Percentiles rank a stretch among this genome's conserved stretches.
Conservation (phyloP, 768 basidiomycete genomes). For the Tulasnella sp. region DNA sequence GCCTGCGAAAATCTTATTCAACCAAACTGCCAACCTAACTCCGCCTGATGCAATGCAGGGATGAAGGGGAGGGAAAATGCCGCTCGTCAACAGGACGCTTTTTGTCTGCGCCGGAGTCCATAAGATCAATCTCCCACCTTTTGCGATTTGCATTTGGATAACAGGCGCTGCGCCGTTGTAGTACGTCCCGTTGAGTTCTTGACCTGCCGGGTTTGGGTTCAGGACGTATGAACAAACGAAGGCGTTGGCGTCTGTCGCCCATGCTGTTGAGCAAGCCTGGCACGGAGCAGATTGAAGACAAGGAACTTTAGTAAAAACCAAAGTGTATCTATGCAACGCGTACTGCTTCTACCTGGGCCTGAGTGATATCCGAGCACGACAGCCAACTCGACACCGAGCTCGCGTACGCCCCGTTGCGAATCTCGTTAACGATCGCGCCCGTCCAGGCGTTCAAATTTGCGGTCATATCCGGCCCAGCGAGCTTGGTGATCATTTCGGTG, state of each 20-base stretch:
- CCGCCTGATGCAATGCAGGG: not conserved
- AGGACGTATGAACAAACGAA: constrained; percentile 27
- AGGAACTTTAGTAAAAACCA: too few relatives aligned
- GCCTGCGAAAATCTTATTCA: constrained; percentile 30
- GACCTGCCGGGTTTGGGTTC: not conserved
- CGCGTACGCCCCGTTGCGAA: constrained; percentile 25
- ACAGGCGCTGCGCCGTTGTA: constrained; percentile 24
- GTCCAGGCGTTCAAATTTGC: constrained; percentile 19
- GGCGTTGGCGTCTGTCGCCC: constrained; percentile 26
- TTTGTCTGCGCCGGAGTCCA: not conserved
- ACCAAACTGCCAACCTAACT: constrained; percentile 30
- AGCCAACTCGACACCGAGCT: constrained; percentile 23
- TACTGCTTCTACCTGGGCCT: not conserved
- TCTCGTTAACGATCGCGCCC: not conserved
- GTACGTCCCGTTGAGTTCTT: constrained; percentile 23
- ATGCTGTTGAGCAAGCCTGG: constrained; percentile 19
- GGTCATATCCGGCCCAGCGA: not conserved
- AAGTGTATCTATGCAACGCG: too few relatives aligned
- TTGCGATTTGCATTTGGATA: constrained; percentile 28
- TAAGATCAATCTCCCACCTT: not conserved
- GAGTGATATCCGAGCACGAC: constrained; percentile 26
- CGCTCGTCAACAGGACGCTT: not conserved
- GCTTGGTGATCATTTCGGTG: constrained; percentile 23
- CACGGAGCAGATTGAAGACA: not conserved
- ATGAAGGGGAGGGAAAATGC: not conserved